These are phyloP conservation scores for Leucaena leucocephala DNA, from an alignment of 306 rosid genomes.

Conservation along the genomic window DNA sequence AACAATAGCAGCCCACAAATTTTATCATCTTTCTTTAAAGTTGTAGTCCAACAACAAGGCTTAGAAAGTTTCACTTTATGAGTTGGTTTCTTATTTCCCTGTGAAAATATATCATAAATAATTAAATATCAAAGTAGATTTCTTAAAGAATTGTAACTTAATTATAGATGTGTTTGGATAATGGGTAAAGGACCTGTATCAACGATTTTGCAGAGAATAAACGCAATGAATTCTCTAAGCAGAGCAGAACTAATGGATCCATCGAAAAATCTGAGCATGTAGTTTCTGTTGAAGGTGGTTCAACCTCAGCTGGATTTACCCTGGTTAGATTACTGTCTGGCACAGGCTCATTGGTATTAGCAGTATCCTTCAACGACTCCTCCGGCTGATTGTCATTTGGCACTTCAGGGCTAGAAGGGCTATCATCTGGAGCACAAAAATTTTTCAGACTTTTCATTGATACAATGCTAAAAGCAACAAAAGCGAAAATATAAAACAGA, in stretches of 20 bases:
- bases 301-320: constrained; percentile 50
- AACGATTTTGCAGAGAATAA: constrained; percentile 71
- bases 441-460: constrained; percentile 41
- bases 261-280: constrained; percentile 46
- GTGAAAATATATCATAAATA: constrained; percentile 28
- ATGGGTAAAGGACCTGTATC: constrained; percentile 68
- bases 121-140: constrained; percentile 34
- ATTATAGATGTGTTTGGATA: constrained; percentile 30
- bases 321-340: constrained; percentile 42
- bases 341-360: constrained; percentile 41
- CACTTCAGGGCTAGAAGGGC: constrained; percentile 48
- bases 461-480: constrained; percentile 18
- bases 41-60: constrained; percentile 77
- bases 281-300: constrained; percentile 53
- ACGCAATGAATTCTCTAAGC: constrained; percentile 80
- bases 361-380: constrained; percentile 46
- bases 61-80: constrained; percentile 70
- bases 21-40: constrained; percentile 62
- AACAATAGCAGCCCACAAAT: constrained; percentile 64
- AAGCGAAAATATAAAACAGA: constrained; percentile 13
- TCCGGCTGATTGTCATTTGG: constrained; percentile 57
- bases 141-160: constrained; percentile 15
- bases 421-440: constrained; percentile 56
- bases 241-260: constrained; percentile 71
- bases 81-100: constrained; percentile 81